These are phyloP conservation scores for Parathielavia appendiculata DNA, from an alignment of 495 filamentous ascomycete genomes.

Conservation along the genomic window DNA sequence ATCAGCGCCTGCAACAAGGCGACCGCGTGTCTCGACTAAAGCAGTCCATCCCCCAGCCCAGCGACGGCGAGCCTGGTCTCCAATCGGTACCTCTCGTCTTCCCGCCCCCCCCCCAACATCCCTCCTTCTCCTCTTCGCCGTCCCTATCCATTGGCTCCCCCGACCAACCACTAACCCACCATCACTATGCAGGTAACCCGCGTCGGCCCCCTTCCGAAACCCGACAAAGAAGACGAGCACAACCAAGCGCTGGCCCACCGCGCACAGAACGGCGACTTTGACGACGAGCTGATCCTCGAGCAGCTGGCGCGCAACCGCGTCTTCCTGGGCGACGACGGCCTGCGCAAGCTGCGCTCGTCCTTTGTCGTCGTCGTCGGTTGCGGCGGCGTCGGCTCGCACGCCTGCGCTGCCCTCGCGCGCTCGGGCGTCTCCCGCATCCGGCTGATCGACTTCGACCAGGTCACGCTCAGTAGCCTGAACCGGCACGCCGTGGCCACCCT, in stretches of 20 bases:
- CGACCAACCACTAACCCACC: background rate
- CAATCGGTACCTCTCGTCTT: conserved; percentile 29
- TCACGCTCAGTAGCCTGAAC: conserved; percentile 87
- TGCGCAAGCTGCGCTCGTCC: conserved; percentile 68
- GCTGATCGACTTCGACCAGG: conserved; percentile 97
- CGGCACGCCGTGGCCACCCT: conserved; percentile 91
- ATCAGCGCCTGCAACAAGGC: conserved; percentile 59
- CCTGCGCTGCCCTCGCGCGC: conserved; percentile 75
- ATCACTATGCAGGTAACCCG: conserved; percentile 60
- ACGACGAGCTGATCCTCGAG: conserved; percentile 91
- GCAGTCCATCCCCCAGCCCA: conserved; percentile 60
- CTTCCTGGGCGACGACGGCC: conserved; percentile 79
- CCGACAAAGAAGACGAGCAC: conserved; percentile 68
- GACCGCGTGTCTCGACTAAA: conserved; percentile 64
- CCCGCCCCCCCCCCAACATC: background rate
- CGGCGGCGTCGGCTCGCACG: conserved; percentile 92
- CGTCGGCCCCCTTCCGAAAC: conserved; percentile 55
- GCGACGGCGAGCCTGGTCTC: conserved; percentile 25
- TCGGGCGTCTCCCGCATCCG: conserved; percentile 84
- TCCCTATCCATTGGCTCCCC: background rate
- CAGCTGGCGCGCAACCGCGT: conserved; percentile 92
- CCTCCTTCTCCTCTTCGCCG: no score
- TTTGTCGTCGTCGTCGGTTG: conserved; percentile 89
- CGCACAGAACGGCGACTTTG: conserved; percentile 83
- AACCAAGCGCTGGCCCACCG: conserved; percentile 69